Conservation (phyloP, 169 alveolate genomes). For the Cryptosporidium bovis region DNA sequence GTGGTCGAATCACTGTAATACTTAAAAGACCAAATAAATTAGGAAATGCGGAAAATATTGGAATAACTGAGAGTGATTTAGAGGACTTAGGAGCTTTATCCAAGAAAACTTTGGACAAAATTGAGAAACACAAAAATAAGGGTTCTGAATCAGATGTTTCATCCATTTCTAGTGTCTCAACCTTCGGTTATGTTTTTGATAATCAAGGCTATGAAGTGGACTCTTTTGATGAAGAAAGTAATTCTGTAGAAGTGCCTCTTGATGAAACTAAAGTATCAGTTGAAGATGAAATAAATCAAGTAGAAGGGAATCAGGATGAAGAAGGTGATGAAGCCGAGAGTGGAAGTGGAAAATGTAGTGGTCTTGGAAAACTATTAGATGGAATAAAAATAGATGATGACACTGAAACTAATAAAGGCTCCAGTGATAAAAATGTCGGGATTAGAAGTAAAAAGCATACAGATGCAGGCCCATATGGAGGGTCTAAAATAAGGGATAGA, state of each 20-base stretch:
- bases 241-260: not conserved
- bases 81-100: not conserved
- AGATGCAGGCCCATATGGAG: not conserved
- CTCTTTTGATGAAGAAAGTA: not conserved
- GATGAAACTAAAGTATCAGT: no score
- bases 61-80: not conserved
- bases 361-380: not conserved
- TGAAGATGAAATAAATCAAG: not conserved
- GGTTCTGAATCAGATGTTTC: not conserved
- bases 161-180: slow-evolving; percentile 53
- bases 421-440: no score
- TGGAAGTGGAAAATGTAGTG: not conserved
- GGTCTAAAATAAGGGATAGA: not conserved
- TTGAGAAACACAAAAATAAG: not conserved
- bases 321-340: not conserved
- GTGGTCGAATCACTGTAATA: no score
- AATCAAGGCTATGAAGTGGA: not conserved
- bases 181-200: not conserved
- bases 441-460: not conserved
- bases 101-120: not conserved
- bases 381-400: not conserved
- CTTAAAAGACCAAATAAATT: no score
- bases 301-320: not conserved
- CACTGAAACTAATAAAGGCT: not conserved
- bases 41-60: no score